Base-by-base conservation (phyloP, 768 basidiomycete genomes). In the Termitomyces sp. region DNA sequence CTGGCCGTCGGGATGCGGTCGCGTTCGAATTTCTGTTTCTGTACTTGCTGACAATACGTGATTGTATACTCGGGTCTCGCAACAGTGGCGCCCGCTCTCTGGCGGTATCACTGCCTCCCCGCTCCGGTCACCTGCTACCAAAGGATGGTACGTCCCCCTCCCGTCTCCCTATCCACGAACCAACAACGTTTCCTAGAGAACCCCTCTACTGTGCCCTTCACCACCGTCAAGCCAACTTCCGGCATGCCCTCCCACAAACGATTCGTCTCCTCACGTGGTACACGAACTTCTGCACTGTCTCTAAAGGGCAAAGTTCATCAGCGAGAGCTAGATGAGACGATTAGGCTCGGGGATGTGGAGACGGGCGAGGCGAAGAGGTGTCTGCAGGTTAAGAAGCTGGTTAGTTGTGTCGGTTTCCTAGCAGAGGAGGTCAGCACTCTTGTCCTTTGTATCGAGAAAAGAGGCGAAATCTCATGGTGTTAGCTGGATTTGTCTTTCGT, bases 271-370 rank as follows among this genome's bases (percentile, higher is more conserved):
- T 95, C 59, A 82, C 77, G 44, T 92, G 91, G 0, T 94, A 96
- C 65, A 91, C 88, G 13, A 90, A 87, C 66, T 94, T 93, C 69
- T 92, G 91, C 61, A 95, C 74, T 95, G 9, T 74, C 89, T 8
- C 68, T 94, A 33, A 77, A 86, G 70, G 90, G 89, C 18, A 88
- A 92, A 64, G 9, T 75, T 96, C 43, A 92, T 96, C 62, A 92
- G 89, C 62, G 94, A 93, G 16, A 90, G 88, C 28, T 94, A 94
- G 93, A 95, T 56, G 93, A 94, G 70, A 92, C 90, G 1, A 94
- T 96, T 59, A 79, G 93, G 13, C 91, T 96, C 71, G 95, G 93
- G 94, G 90, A 94, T 67, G 79, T 96, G 11, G 77, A 80, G 52
- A 79, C 75, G 0, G 80, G 80, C 14, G 78, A 78, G 65, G 75